Evolutionary conservation across 495 filamentous ascomycete genomes (phyloP), one percentile per base, ranked within the genome.

Genomic region (Darksidea phi): DNA sequence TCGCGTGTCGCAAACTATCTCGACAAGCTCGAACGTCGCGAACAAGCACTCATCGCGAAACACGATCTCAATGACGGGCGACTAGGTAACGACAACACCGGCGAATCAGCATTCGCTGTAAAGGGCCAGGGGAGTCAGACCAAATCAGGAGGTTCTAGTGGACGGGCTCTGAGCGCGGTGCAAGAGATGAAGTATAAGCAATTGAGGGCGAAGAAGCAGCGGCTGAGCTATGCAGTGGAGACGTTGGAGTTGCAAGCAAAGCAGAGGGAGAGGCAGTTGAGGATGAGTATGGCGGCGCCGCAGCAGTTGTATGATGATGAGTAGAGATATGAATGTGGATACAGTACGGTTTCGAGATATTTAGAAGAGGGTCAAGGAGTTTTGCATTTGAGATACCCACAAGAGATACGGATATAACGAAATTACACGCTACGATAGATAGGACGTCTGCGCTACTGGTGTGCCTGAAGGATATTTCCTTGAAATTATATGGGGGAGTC

Each of bases 171-270:
- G 26, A 67, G 42, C 38, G 70, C 63, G 10, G 48, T 73, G 24
- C 76, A 84, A 70, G 84, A 81, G 41, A 72, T 81, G 26, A 84
- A 83, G 64, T 66, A 88, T 71, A 83, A 82, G 73, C 78, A 84
- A 66, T 59, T 90, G 66, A 76, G 84, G 69, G 80, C 82, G 72
- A 91, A 89, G 80, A 91, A 89, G 74, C 87, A 91, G 72, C 75
- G 88, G 58, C 72, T 91, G 64, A 81, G 84, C 61, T 91, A 89
- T 79, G 88, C 86, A 36, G 85, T 92, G 42, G 87, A 88, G 68
- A 78, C 87, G 53, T 68, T 92, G 72, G 78, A 80, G 68, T 69
- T 92, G 72, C 87, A 92, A 74, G 75, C 70, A 15, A 60, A 67
- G 47, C 72, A 89, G 76, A 74, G 80, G 72, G 82, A 91, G 75